Percentiles rank a stretch among this genome's conserved stretches.
Evolutionary conservation across 2,329 filamentous ascomycete species (phyloP).

Genomic region (Sarocladium oryzae): DNA sequence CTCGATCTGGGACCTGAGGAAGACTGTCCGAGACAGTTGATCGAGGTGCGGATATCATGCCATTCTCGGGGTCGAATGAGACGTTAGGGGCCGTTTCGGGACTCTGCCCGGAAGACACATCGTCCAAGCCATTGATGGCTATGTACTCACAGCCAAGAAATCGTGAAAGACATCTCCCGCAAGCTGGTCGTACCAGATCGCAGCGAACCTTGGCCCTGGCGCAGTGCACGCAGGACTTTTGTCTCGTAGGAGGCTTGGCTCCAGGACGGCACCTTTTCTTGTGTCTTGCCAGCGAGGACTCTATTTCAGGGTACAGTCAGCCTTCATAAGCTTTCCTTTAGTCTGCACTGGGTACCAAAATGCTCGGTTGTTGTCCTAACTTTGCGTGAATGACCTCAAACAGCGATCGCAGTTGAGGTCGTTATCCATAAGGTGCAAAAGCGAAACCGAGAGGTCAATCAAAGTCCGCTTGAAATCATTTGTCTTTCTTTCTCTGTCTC

Average conservation of each 20-base stretch:
- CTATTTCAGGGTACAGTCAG: not conserved
- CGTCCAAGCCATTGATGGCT: not conserved
- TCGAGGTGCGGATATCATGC: not conserved
- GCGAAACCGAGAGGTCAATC: no score
- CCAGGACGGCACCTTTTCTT: slow-evolving; percentile 3
- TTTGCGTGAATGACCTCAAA: slow-evolving; percentile 3
- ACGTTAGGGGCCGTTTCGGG: no score
- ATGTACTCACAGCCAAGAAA: not conserved
- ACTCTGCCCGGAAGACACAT: not conserved
- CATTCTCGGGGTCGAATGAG: not conserved
- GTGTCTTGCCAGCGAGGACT: slow-evolving; percentile 8
- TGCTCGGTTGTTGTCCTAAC: not conserved
- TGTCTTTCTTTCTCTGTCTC: no score
- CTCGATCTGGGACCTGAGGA: not conserved
- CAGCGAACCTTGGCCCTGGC: slow-evolving; percentile 2
- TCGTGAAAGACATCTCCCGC: slow-evolving; percentile 4
- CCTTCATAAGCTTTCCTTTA: not conserved
- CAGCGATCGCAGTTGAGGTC: slow-evolving; percentile 1
- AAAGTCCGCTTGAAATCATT: no score
- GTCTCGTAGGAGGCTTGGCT: not conserved
- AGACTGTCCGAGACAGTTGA: not conserved
- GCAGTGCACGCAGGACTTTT: slow-evolving; percentile 5
- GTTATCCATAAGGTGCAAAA: no score
- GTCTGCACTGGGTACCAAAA: not conserved
- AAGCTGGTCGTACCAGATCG: slow-evolving; percentile 3